Conservation (phyloP, 225 moss, liverwort and hornwort species). For the Marchantia polymorpha region DNA sequence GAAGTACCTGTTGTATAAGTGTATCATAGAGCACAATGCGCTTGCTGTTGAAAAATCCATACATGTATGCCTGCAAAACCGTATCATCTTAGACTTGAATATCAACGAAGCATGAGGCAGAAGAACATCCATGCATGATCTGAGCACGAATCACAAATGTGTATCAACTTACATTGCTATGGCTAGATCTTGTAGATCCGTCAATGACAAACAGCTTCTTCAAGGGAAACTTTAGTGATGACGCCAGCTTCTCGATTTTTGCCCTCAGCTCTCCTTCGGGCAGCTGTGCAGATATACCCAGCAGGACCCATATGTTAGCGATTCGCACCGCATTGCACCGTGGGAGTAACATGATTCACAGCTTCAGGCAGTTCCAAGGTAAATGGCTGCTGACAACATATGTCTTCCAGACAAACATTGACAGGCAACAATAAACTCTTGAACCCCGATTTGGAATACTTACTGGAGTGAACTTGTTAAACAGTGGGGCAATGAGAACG, state of each 20-base stretch:
- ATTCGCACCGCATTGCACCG: background rate
- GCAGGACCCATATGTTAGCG: background rate
- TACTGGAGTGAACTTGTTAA: slow-evolving; percentile 92
- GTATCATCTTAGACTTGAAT: background rate
- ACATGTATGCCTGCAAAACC: slow-evolving; percentile 76
- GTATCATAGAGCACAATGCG: slow-evolving; percentile 98
- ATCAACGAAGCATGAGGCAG: background rate
- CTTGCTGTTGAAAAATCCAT: slow-evolving; percentile 98
- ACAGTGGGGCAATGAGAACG: slow-evolving; percentile 84
- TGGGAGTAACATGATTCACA: background rate
- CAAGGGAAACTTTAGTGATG: slow-evolving; percentile 75
- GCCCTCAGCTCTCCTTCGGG: slow-evolving; percentile 65
- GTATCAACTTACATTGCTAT: slow-evolving; percentile 68
- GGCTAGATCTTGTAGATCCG: slow-evolving; percentile 87
- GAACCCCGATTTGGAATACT: slow-evolving; percentile 14
- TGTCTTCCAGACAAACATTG: background rate
- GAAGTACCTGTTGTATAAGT: slow-evolving; percentile 69
- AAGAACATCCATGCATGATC: background rate
- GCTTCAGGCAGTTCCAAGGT: background rate
- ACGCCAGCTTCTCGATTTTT: slow-evolving; percentile 91
- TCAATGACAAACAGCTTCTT: slow-evolving; percentile 97
- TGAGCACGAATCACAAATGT: background rate
- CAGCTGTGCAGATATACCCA: slow-evolving; percentile 36
- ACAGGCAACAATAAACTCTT: background rate
- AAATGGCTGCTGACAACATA: background rate